phyloP scores from a whole-genome alignment of 805 yeast genomes.

The Lipomyces yamanashiensis region DNA sequence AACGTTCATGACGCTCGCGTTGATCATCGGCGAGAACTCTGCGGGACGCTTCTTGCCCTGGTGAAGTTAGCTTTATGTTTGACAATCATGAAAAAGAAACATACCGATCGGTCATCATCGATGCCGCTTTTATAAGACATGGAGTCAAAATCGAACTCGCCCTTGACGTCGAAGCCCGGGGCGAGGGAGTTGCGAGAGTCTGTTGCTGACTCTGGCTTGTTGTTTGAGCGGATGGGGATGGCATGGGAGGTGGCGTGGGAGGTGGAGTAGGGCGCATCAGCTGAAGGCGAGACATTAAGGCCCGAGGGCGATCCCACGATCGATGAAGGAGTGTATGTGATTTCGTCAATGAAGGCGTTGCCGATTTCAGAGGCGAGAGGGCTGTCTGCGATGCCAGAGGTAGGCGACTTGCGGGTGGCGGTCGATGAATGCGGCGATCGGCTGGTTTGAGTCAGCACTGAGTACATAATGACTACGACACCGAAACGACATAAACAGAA shows the following conservation, averaged over 20 bases:
- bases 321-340: constrained; percentile 38
- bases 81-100: background rate
- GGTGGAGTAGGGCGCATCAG: constrained; percentile 12
- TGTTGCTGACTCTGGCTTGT: constrained; percentile 3
- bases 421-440: constrained; percentile 9
- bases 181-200: constrained; percentile 10
- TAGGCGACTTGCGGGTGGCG: constrained; percentile 19
- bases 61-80: background rate
- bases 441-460: constrained; percentile 13
- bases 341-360: constrained; percentile 36
- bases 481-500: background rate
- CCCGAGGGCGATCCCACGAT: constrained; percentile 40
- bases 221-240: constrained; percentile 25
- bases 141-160: constrained; percentile 24
- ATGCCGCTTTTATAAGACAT: constrained; percentile 19
- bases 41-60: constrained; percentile 39
- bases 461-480: background rate
- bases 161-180: constrained; percentile 20
- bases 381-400: constrained; percentile 17
- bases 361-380: constrained; percentile 26
- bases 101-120: constrained; percentile 32
- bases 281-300: constrained; percentile 18
- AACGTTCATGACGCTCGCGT: constrained; percentile 9
- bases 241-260: constrained; percentile 31
- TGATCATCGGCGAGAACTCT: constrained; percentile 38